Evolutionary conservation across 768 basidiomycete genomes (phyloP).

Genomic region (Lentinula sp.): DNA sequence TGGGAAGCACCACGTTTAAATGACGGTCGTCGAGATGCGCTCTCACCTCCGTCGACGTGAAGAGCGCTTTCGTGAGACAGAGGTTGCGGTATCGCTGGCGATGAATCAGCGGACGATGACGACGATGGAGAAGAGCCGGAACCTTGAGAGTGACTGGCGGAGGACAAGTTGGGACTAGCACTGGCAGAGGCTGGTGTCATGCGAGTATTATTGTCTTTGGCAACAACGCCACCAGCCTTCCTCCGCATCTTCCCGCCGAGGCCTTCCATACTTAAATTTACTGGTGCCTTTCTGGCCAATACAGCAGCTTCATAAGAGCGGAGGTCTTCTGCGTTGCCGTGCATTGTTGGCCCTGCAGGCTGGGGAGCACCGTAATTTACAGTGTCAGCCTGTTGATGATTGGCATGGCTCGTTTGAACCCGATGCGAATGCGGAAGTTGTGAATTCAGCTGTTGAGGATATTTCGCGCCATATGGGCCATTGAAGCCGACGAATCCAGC

Average conservation of each 20-base stretch:
- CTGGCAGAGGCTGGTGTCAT: neutral
- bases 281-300: conserved; percentile 58
- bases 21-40: conserved; percentile 38
- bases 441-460: conserved; percentile 6
- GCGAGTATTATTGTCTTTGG: neutral
- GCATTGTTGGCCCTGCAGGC: conserved; percentile 24
- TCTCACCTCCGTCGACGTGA: conserved; percentile 15
- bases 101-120: conserved; percentile 13
- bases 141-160: neutral
- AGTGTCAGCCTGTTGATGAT: neutral
- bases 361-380: conserved; percentile 15
- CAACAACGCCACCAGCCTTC: conserved; percentile 5
- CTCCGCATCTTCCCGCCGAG: conserved; percentile 23
- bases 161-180: neutral
- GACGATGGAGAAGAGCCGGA: conserved; percentile 1
- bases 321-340: conserved; percentile 54
- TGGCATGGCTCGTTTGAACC: neutral
- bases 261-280: conserved; percentile 50
- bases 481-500: neutral
- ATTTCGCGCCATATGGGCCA: neutral
- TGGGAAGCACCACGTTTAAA: conserved; percentile 74
- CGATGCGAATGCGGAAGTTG: conserved; percentile 10
- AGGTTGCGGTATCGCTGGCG: conserved; percentile 9
- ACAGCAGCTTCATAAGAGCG: conserved; percentile 73
- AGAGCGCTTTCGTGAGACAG: conserved; percentile 8